phyloP scores from a whole-genome alignment of 768 basidiomycete species.

The Russula sp. region DNA sequence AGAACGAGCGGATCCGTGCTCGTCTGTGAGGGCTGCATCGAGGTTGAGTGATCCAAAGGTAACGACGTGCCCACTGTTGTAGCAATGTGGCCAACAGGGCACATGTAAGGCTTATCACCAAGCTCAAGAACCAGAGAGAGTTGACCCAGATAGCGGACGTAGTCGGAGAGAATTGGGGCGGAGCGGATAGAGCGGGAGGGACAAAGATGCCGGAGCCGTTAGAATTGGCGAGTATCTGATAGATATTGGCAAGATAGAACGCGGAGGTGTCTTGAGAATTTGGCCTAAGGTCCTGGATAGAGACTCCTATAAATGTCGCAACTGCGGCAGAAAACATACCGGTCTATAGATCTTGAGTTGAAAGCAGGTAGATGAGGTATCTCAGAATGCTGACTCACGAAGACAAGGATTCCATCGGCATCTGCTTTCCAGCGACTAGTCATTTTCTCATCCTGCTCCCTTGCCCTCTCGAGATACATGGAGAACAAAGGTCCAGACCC shows the following conservation, averaged over 20 bases:
- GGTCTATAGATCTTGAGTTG: not conserved
- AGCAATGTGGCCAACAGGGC: slow-evolving; percentile 9
- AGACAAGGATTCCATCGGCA: slow-evolving; percentile 9
- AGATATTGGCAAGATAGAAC: slow-evolving; percentile 3
- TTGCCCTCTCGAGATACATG: slow-evolving; percentile 5
- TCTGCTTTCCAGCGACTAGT: slow-evolving; percentile 4
- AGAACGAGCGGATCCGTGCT: not conserved
- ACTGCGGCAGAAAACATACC: slow-evolving; percentile 5
- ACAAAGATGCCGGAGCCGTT: not conserved
- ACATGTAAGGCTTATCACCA: slow-evolving; percentile 2
- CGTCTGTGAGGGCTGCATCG: not conserved
- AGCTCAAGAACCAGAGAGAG: slow-evolving; percentile 9
- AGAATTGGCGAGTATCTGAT: not conserved
- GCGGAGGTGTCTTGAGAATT: not conserved
- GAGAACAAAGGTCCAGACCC: slow-evolving; percentile 2
- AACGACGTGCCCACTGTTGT: slow-evolving; percentile 12
- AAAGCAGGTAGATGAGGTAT: not conserved
- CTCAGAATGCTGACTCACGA: not conserved
- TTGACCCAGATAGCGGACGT: not conserved
- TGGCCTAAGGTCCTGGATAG: slow-evolving; percentile 2
- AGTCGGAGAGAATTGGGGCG: slow-evolving; percentile 1
- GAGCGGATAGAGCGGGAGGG: not conserved
- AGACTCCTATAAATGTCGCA: not conserved
- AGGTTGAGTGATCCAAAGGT: slow-evolving; percentile 2
- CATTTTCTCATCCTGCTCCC: not conserved